Evolutionary conservation across 805 yeast genomes (phyloP), one percentile per base, ranked within the genome.

Genomic region (Starmerella apicola): DNA sequence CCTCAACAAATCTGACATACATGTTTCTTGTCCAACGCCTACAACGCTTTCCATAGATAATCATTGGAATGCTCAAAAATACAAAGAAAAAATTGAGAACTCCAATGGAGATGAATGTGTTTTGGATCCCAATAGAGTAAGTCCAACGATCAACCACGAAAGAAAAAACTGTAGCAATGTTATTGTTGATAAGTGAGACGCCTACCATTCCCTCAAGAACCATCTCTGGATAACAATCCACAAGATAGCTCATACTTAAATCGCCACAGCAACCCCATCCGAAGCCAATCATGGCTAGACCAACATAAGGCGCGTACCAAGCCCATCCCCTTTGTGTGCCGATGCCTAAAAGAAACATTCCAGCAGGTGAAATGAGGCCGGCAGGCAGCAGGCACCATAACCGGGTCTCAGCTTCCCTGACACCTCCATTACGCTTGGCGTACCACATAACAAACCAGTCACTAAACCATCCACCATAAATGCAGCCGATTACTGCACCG

Each of bases 61-160:
- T 51, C 52, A 60, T 65, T 7, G 67, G 55, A 24, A 66, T 49
- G 46, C 71, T 70, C 9, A 72, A 57, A 22, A 66, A 61, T 18
- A 49, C 43, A 45, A 69, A 65, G 44, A 65, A 47, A 36, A 47
- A 65, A 46, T 74, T 63, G 40, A 50, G 38, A 5, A 70, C 69
- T 1, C 72, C 78, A 10, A 75, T 70, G 1, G 72, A 68, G 35
- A 75, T 66, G 45, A 74, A 75, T 15, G 76, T 65, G 49, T 73
- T 68, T 48, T 74, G 72, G 39, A 64, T 59, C 1, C 81, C 81
- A 37, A 64, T 56, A 46, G 68, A 63, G 3, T 51, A 56, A 25
- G 74, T 61, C 75, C 79, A 76, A n/a, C 73, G 65, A 20, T 76
- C 80, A 43, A 75, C 76, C 37, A 69, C 70, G 55, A 72, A 67